Conservation (phyloP, 345 rosid genomes). For the Aegle marmelos region DNA sequence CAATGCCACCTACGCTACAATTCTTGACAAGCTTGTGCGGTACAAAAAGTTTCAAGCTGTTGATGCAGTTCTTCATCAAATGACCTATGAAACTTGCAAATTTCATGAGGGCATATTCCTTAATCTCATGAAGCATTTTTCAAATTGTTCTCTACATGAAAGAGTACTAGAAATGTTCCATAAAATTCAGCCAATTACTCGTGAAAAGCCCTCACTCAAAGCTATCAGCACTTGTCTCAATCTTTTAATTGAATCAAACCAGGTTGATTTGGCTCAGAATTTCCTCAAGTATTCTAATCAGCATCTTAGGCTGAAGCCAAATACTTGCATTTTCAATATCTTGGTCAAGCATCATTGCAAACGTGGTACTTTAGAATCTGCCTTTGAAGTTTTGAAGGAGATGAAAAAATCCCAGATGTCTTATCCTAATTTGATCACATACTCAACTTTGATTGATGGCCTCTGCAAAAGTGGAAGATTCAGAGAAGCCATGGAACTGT, state of each 20-base stretch:
- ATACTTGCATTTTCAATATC: slow-evolving; percentile 89
- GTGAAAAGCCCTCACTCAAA: slow-evolving; percentile 75
- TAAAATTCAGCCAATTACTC: slow-evolving; percentile 57
- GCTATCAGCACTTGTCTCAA: slow-evolving; percentile 89
- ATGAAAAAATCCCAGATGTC: slow-evolving; percentile 60
- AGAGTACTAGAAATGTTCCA: slow-evolving; percentile 71
- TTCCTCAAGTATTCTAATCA: slow-evolving; percentile 50
- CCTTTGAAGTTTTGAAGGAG: slow-evolving; percentile 61
- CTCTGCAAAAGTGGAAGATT: slow-evolving; percentile 55
- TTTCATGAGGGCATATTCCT: slow-evolving; percentile 77
- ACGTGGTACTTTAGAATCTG: slow-evolving; percentile 56
- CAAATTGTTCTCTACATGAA: slow-evolving; percentile 43
- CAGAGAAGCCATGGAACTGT: slow-evolving; percentile 67
- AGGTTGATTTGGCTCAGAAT: slow-evolving; percentile 44
- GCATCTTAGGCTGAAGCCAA: slow-evolving; percentile 53
- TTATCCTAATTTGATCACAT: slow-evolving; percentile 74
- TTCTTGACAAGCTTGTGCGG: slow-evolving; percentile 63
- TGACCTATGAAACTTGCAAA: slow-evolving; percentile 81
- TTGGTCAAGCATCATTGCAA: slow-evolving; percentile 80
- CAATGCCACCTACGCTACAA: slow-evolving; percentile 68
- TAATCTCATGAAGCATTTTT: slow-evolving; percentile 73
- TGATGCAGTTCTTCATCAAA: slow-evolving; percentile 69
- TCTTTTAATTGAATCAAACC: slow-evolving; percentile 64
- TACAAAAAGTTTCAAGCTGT: slow-evolving; percentile 73
- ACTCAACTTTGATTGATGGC: slow-evolving; percentile 69